These are phyloP conservation scores for Colletotrichum falcatum DNA, from an alignment of 2,329 filamentous ascomycete genomes.

Conservation along the genomic window DNA sequence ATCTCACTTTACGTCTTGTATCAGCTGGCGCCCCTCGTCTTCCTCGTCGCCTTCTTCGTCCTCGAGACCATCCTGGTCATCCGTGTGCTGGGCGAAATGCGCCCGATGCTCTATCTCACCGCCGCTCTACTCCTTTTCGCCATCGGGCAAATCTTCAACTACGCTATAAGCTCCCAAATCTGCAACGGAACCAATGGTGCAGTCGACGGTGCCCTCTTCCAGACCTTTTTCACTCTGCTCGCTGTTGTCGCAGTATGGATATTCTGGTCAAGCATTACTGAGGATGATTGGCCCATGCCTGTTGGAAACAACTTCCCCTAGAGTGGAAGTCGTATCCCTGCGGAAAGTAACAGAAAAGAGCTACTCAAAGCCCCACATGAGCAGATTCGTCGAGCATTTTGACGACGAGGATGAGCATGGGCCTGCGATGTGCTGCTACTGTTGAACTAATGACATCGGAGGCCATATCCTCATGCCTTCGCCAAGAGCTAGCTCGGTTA, in stretches of 20 bases:
- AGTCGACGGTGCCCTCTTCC: conserved; percentile 93
- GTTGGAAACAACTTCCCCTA: conserved; percentile 55
- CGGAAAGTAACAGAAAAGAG: background rate
- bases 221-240: conserved; percentile 91
- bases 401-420: background rate
- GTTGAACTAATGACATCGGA: background rate
- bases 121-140: conserved; percentile 85
- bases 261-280: conserved; percentile 99
- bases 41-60: conserved; percentile 88
- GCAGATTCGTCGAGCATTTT: conserved; percentile 6
- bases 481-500: background rate
- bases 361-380: background rate
- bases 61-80: conserved; percentile 88
- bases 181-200: conserved; percentile 85
- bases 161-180: conserved; percentile 90
- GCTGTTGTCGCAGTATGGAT: conserved; percentile 88
- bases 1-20: conserved; percentile 95
- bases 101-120: conserved; percentile 91
- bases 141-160: conserved; percentile 95
- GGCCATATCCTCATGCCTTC: background rate
- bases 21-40: conserved; percentile 87
- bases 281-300: conserved; percentile 92
- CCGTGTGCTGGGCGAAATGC: conserved; percentile 84
- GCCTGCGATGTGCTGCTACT: background rate
- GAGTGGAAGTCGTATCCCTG: background rate